Percentiles rank a stretch among this genome's conserved stretches.
Evolutionary conservation across 139 green algal genomes (phyloP).

Genomic region (Chlorella sp.): DNA sequence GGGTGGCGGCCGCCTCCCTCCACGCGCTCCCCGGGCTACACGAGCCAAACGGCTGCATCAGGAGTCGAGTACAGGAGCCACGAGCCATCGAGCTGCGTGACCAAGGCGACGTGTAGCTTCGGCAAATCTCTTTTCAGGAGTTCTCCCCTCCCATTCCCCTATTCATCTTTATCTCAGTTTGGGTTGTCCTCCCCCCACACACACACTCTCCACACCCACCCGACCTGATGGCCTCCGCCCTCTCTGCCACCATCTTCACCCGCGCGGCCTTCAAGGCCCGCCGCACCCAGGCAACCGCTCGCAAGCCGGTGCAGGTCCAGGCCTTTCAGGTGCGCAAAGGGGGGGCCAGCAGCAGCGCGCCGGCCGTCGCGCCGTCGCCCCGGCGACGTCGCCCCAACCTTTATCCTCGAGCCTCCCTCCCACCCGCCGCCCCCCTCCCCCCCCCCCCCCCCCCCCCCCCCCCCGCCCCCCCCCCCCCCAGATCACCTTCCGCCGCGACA

Average conservation of each 20-base stretch:
- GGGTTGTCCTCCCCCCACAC: no score
- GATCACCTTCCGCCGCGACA: conserved; percentile 13
- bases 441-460: not conserved
- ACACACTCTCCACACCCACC: no score
- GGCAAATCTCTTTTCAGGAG: no score
- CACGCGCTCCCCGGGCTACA: no score
- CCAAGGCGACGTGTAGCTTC: no score
- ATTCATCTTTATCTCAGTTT: no score
- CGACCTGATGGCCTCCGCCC: no score
- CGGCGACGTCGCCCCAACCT: not conserved
- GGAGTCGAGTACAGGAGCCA: no score
- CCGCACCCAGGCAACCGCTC: not conserved
- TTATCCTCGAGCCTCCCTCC: not conserved
- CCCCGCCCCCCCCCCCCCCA: not conserved
- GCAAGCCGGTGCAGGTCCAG: not conserved
- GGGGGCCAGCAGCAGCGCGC: not conserved
- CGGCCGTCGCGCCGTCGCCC: not conserved
- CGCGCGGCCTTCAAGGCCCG: not conserved
- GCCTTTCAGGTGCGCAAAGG: conserved; percentile 10
- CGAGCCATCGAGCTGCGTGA: no score
- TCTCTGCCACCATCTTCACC: not conserved
- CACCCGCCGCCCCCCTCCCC: not conserved
- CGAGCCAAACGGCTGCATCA: no score
- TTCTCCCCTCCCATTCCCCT: no score
- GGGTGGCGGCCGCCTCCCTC: no score